Conservation (phyloP, 495 filamentous ascomycete genomes). For the Friedmanniomyces endolithicus region DNA sequence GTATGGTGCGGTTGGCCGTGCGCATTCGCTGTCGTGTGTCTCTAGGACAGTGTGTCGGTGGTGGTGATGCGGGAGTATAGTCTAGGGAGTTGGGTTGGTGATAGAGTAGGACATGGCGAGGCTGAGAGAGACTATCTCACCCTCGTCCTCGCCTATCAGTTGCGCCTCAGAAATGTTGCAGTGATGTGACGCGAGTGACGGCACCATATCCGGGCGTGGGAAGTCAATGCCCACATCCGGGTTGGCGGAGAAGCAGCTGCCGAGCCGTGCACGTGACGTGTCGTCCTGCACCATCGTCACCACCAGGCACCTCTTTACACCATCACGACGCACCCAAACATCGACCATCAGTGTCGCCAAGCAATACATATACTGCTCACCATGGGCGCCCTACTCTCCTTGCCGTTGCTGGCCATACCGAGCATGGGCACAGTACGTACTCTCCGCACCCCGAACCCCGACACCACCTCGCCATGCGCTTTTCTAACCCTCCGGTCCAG, state of each 20-base stretch:
- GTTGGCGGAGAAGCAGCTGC: background rate
- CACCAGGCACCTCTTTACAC: conserved; percentile 1
- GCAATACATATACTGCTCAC: conserved; percentile 19
- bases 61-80: background rate
- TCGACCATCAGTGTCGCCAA: conserved; percentile 12
- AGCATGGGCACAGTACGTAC: conserved; percentile 63
- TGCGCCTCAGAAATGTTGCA: too few species aligned
- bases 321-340: background rate
- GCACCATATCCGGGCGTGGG: background rate
- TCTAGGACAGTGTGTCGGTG: background rate
- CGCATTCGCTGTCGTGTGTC: background rate
- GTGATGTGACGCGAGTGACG: too few species aligned
- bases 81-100: too few species aligned
- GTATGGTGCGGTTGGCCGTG: background rate
- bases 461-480: conserved; percentile 18
- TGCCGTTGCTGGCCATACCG: conserved; percentile 80
- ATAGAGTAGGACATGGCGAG: too few species aligned
- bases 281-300: background rate
- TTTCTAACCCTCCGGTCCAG: conserved; percentile 33
- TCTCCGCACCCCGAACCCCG: conserved; percentile 12
- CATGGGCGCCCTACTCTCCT: conserved; percentile 85
- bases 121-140: too few species aligned
- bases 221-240: background rate
- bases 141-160: background rate
- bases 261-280: background rate